phyloP scores from a whole-genome alignment of 2,329 filamentous ascomycete species.

The Zarea fungicola region DNA sequence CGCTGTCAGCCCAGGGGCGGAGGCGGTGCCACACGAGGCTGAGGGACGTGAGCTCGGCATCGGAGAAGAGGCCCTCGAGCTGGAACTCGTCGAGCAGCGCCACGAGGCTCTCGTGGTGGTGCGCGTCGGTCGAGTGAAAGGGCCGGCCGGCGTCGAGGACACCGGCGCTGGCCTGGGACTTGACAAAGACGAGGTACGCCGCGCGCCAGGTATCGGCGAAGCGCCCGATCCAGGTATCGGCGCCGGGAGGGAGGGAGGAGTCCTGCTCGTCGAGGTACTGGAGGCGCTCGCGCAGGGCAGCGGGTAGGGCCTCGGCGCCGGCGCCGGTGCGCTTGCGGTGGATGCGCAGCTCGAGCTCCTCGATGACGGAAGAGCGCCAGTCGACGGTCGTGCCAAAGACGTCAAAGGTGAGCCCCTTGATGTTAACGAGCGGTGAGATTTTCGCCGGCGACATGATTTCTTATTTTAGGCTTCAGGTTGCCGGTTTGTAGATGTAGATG shows the following conservation, averaged over 20 bases:
- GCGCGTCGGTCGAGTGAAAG: conserved; percentile 69
- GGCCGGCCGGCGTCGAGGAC: conserved; percentile 22
- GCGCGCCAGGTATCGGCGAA: conserved; percentile 69
- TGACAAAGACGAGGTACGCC: conserved; percentile 58
- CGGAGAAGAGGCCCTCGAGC: conserved; percentile 54
- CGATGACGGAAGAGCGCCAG: conserved; percentile 65
- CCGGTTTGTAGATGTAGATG: too few species aligned
- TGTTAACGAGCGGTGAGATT: conserved; percentile 22
- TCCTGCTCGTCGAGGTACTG: conserved; percentile 47
- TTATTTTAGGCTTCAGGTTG: too few species aligned
- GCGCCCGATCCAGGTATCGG: not conserved
- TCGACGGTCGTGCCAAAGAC: conserved; percentile 77
- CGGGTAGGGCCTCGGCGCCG: conserved; percentile 33
- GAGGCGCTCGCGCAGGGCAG: conserved; percentile 42
- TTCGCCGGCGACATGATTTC: conserved; percentile 23
- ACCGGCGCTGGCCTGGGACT: conserved; percentile 39
- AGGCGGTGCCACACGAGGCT: conserved; percentile 69
- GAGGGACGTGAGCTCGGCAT: conserved; percentile 58
- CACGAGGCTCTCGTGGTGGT: conserved; percentile 60
- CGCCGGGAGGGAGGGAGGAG: conserved; percentile 40
- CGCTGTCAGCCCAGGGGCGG: conserved; percentile 62
- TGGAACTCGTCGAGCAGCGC: conserved; percentile 51
- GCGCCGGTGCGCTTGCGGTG: conserved; percentile 43
- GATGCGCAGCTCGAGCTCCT: conserved; percentile 50
- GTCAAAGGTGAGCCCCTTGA: conserved; percentile 65